Conservation (phyloP, 2,329 filamentous ascomycete species). For the Mycosphaerelloides madeirae region DNA sequence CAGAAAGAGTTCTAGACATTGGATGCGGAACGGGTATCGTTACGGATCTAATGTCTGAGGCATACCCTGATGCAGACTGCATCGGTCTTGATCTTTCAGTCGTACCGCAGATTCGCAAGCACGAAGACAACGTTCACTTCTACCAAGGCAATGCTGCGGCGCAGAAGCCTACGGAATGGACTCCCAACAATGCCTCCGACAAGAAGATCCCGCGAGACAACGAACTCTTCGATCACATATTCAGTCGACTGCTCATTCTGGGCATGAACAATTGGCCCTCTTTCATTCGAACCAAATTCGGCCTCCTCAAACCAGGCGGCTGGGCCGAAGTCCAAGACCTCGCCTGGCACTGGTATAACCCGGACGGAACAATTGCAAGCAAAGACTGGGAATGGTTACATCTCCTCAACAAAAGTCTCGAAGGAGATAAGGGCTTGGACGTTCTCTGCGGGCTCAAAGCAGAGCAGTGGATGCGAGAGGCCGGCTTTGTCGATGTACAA, state of each 20-base stretch:
- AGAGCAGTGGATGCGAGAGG: constrained; percentile 9
- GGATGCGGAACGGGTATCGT: constrained; percentile 26
- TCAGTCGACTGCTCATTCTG: constrained; percentile 17
- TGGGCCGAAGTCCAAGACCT: constrained; percentile 23
- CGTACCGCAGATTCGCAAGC: constrained; percentile 9
- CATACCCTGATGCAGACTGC: constrained; percentile 27
- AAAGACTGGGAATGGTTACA: constrained; percentile 8
- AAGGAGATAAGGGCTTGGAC: constrained; percentile 6
- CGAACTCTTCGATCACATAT: constrained; percentile 20
- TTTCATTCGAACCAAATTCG: constrained; percentile 12
- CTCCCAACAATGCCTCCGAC: background rate
- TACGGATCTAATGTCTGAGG: constrained; percentile 24
- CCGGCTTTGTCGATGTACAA: constrained; percentile 10
- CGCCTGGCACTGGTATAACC: constrained; percentile 6
- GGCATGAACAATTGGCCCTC: constrained; percentile 21
- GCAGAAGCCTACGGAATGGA: constrained; percentile 8
- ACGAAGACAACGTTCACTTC: constrained; percentile 7
- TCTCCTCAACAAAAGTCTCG: background rate
- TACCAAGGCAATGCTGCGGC: constrained; percentile 11
- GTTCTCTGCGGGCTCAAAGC: constrained; percentile 6
- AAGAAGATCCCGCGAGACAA: background rate
- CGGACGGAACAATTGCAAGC: constrained; percentile 3
- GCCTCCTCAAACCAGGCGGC: constrained; percentile 19
- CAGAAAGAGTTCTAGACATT: constrained; percentile 5
- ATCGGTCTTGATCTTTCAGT: constrained; percentile 33